phyloP scores from a whole-genome alignment of 148 eudicot genomes.

The Tetragonia tetragonoides region DNA sequence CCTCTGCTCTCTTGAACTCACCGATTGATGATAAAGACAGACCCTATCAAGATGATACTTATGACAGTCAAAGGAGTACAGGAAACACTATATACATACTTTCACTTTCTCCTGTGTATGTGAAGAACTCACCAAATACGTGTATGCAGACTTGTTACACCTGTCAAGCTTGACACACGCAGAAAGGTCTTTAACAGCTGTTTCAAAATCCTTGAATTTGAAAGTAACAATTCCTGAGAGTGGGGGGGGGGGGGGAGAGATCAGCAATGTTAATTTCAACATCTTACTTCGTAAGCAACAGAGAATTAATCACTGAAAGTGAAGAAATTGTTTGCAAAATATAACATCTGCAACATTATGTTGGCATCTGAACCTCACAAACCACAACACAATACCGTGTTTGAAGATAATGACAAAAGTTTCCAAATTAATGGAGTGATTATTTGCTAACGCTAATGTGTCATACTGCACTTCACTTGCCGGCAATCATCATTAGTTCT shows the following conservation, averaged over 20 bases:
- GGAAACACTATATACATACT: background rate
- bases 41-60: slow-evolving; percentile 47
- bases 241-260: slow-evolving; percentile 8
- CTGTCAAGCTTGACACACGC: slow-evolving; percentile 69
- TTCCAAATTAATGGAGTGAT: background rate
- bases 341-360: background rate
- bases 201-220: slow-evolving; percentile 85
- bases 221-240: slow-evolving; percentile 84
- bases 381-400: background rate
- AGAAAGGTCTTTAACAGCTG: slow-evolving; percentile 86
- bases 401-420: background rate
- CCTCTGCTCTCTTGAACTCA: slow-evolving; percentile 78
- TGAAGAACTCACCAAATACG: slow-evolving; percentile 68
- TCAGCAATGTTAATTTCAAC: slow-evolving; percentile 5
- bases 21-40: slow-evolving; percentile 82
- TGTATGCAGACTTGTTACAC: slow-evolving; percentile 82
- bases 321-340: background rate
- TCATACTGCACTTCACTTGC: background rate
- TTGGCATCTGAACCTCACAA: background rate
- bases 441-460: background rate
- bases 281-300: background rate
- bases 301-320: background rate
- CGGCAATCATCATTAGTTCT: background rate
- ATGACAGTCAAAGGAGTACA: slow-evolving; percentile 2
- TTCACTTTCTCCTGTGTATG: background rate